Base-by-base conservation (phyloP, 495 filamentous ascomycete species). In the Corynascus novoguineensis region DNA sequence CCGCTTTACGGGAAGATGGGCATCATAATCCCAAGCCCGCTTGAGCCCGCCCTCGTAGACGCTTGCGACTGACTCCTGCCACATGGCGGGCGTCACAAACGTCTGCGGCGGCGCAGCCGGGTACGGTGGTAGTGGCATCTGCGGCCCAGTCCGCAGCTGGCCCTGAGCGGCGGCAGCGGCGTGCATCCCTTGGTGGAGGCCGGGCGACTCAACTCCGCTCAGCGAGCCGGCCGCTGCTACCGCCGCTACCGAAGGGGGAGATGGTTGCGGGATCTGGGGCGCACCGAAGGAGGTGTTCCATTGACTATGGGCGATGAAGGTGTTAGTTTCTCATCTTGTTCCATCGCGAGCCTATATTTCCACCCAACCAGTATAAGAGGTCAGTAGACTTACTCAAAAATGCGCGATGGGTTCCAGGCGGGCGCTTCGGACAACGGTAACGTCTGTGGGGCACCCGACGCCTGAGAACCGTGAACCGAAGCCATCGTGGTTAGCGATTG, bases 31-130 rank as follows among this genome's bases (percentile, higher is more conserved):
- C 88, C 88, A 92, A 27, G 85, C 74, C 37, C 90, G 77, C 70
- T 95, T 95, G 29, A 89, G 66, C 4, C 85, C 84, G 51, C 84
- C 84, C 44, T 91, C 88, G 71, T 87, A 96, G 1, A 92, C 89
- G 64, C 84, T 90, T 14, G 95, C 92, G 61, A 98, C 92, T 42
- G 85, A 90, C 64, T 96, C 88, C 70, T 96, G 92, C 93, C 93
- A 98, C 83, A 96, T 95, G 58, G 86, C 86, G 11, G 93, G 90
- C 12, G 89, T 95, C 55, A 98, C 89, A 60, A 95, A 86, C 15
- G 84, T 78, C 60, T 75, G 73, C 19, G 75, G 68, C 8, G 78
- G 80, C 15, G 81, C 74, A 12, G 78, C 70, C 31, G 76, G 75
- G 55, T 83, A 82, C 45, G 83, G 76, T 24, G 78, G 76, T 25